These are phyloP conservation scores for Dendrobium chrysotoxum DNA, from an alignment of 106 monocot species.

Conservation along the genomic window DNA sequence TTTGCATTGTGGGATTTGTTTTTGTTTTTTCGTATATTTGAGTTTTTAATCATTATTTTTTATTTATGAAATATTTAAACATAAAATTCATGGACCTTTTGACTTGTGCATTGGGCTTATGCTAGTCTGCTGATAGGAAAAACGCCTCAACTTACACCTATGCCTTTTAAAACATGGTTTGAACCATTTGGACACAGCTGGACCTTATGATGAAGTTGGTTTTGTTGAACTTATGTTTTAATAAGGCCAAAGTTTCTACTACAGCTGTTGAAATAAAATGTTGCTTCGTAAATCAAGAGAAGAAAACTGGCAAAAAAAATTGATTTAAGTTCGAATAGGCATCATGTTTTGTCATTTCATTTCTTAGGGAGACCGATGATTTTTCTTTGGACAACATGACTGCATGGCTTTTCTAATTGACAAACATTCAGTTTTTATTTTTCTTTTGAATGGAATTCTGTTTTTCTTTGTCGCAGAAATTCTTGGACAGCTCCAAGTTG, in stretches of 20 bases:
- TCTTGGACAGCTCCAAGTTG: conserved; percentile 69
- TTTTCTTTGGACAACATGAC: neutral
- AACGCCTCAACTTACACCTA: neutral
- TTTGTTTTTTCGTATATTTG: neutral
- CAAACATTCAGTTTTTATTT: neutral
- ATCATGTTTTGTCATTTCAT: neutral
- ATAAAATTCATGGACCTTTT: neutral
- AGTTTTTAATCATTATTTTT: neutral
- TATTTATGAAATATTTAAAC: neutral
- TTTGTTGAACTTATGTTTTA: neutral
- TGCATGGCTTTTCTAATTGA: neutral
- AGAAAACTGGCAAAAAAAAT: neutral
- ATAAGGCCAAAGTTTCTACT: neutral
- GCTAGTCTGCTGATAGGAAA: neutral
- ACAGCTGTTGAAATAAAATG: neutral
- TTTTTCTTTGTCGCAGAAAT: conserved; percentile 41
- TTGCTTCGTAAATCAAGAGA: neutral
- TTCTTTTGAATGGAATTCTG: neutral
- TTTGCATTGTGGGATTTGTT: neutral
- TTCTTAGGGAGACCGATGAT: neutral
- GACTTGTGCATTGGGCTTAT: neutral
- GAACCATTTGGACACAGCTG: neutral
- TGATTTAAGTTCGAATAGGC: neutral
- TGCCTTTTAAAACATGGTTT: neutral
- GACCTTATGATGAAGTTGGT: neutral